These are phyloP conservation scores for Lentinula detonsa DNA, from an alignment of 768 basidiomycete species.

Conservation along the genomic window DNA sequence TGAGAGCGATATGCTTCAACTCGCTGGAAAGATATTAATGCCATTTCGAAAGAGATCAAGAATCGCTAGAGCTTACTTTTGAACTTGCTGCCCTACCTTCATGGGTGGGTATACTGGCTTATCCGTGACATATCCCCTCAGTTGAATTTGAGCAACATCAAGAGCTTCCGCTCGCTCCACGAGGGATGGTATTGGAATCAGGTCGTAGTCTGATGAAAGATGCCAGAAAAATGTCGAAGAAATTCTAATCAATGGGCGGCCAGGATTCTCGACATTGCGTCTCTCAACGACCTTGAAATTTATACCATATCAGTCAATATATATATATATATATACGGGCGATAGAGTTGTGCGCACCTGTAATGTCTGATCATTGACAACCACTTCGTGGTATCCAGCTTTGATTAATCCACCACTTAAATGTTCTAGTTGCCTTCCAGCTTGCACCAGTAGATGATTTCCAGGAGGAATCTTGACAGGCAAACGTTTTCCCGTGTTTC, in stretches of 20 bases:
- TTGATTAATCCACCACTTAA: slow-evolving; percentile 79
- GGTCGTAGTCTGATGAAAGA: slow-evolving; percentile 76
- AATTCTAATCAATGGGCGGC: slow-evolving; percentile 89
- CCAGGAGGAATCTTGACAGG: slow-evolving; percentile 81
- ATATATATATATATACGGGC: background rate
- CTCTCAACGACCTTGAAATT: slow-evolving; percentile 51
- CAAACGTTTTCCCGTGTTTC: slow-evolving; percentile 89
- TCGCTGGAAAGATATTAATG: slow-evolving; percentile 41
- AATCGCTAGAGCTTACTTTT: slow-evolving; percentile 46
- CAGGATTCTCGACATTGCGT: slow-evolving; percentile 51
- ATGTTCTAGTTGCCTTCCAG: slow-evolving; percentile 93
- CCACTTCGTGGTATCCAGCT: slow-evolving; percentile 90
- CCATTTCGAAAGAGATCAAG: background rate
- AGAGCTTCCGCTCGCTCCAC: slow-evolving; percentile 38
- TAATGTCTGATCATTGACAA: slow-evolving; percentile 77
- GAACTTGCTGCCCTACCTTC: slow-evolving; percentile 88
- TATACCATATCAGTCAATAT: background rate
- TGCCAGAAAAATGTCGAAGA: slow-evolving; percentile 98
- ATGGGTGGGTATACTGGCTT: slow-evolving; percentile 54
- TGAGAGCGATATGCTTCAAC: slow-evolving; percentile 73
- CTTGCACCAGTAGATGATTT: slow-evolving; percentile 84
- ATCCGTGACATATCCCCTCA: slow-evolving; percentile 34
- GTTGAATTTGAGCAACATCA: slow-evolving; percentile 30
- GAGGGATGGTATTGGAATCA: slow-evolving; percentile 59
- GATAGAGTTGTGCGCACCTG: slow-evolving; percentile 36